phyloP scores from a whole-genome alignment of 805 yeast genomes.

The Starmerella apis region DNA sequence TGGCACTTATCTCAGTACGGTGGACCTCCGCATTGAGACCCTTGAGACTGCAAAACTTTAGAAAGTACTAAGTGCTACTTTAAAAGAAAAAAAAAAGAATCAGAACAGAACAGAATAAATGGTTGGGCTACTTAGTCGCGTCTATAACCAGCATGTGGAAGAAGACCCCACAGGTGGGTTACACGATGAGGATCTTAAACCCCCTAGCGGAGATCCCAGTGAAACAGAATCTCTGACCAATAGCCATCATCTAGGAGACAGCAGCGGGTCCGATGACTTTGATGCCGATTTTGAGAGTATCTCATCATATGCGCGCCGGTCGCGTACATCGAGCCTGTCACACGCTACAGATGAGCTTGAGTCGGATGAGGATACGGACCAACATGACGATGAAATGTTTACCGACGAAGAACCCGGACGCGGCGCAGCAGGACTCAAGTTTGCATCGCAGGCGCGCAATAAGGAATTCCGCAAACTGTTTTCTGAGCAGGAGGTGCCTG shows the following conservation, averaged over 20 bases:
- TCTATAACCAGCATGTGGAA: background rate
- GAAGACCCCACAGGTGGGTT: constrained; percentile 1
- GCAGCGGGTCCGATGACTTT: background rate
- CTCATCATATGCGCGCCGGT: constrained; percentile 3
- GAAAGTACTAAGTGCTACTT: no score
- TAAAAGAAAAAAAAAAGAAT: no score
- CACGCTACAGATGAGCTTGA: background rate
- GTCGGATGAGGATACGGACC: constrained; percentile 6
- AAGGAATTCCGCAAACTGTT: constrained; percentile 70
- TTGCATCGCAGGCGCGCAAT: constrained; percentile 53
- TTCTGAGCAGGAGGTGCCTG: constrained; percentile 17
- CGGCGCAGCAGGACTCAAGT: background rate
- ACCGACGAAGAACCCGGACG: constrained; percentile 7
- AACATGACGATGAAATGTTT: constrained; percentile 6
- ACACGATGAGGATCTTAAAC: background rate
- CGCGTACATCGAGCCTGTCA: constrained; percentile 3
- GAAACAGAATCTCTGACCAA: background rate
- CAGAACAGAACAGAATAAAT: no score
- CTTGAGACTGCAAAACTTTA: no score
- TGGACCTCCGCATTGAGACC: no score
- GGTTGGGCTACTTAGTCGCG: constrained; percentile 1
- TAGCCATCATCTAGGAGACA: background rate
- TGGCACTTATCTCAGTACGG: no score
- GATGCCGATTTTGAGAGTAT: constrained; percentile 3
- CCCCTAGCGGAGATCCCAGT: background rate